Evolutionary conservation across 257 asterid genomes (phyloP).

Genomic region (Nicotiana sylvestris): DNA sequence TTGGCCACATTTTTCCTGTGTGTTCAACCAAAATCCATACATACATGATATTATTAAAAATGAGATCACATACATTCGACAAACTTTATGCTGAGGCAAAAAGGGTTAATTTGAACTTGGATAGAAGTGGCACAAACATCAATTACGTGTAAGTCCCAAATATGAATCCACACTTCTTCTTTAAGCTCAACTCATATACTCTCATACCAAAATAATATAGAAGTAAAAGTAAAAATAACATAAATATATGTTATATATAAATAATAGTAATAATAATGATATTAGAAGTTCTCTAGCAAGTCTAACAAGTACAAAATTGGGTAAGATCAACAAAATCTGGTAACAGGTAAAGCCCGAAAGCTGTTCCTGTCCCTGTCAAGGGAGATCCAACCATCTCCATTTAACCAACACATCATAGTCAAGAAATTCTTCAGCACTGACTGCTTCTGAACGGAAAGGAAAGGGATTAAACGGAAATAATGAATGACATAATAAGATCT

Average conservation of each 20-base stretch:
- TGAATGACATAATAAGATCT: neutral
- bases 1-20: constrained; percentile 51
- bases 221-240: too few species aligned
- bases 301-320: neutral
- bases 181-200: too few species aligned
- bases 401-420: neutral
- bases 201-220: too few species aligned
- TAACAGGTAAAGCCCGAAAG: neutral
- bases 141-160: too few species aligned
- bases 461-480: neutral
- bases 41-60: neutral
- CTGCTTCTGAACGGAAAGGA: neutral
- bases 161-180: too few species aligned
- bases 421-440: neutral
- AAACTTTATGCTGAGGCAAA: neutral
- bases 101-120: neutral
- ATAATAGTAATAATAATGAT: too few species aligned
- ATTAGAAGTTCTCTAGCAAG: too few species aligned
- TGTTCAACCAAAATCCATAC: neutral
- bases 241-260: too few species aligned
- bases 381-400: constrained; percentile 1
- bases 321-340: constrained; percentile 1
- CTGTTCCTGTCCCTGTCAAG: neutral
- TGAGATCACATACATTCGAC: neutral
- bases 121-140: neutral